phyloP scores from a whole-genome alignment of 352 stramenopile genomes.

The Pythium scleroteichum region DNA sequence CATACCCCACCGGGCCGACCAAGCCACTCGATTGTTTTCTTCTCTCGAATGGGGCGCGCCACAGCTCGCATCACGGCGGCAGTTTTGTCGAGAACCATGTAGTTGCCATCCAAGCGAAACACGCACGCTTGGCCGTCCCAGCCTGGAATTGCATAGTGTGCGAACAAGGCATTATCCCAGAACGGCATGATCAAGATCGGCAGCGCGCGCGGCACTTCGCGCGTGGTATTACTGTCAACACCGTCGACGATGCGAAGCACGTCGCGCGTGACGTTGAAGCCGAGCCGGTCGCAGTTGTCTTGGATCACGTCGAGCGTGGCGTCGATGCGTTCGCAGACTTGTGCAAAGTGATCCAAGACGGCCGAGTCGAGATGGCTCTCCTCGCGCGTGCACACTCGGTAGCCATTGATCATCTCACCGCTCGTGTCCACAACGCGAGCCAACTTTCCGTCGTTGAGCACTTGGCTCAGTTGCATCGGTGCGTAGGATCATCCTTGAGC shows the following conservation, averaged over 20 bases:
- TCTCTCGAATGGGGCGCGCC: conserved; percentile 15
- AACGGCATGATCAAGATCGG: conserved; percentile 38
- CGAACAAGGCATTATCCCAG: conserved; percentile 31
- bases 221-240: not conserved
- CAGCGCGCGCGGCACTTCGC: conserved; percentile 21
- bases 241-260: conserved; percentile 27
- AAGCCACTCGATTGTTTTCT: conserved; percentile 28
- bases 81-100: not conserved
- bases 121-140: conserved; percentile 34
- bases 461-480: conserved; percentile 14
- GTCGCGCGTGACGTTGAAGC: conserved; percentile 31
- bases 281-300: conserved; percentile 19
- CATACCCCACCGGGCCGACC: conserved; percentile 25
- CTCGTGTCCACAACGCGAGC: conserved; percentile 13
- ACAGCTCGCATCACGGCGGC: conserved; percentile 2
- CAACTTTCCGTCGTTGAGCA: conserved; percentile 16
- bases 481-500: conserved; percentile 7
- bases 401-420: conserved; percentile 26
- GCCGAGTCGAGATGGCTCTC: not conserved
- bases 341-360: conserved; percentile 8
- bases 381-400: conserved; percentile 29
- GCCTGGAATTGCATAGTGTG: conserved; percentile 24
- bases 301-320: conserved; percentile 24
- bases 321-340: conserved; percentile 22
- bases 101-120: conserved; percentile 28